Conservation (phyloP, 306 rosid genomes). For the Fagus sylvatica region DNA sequence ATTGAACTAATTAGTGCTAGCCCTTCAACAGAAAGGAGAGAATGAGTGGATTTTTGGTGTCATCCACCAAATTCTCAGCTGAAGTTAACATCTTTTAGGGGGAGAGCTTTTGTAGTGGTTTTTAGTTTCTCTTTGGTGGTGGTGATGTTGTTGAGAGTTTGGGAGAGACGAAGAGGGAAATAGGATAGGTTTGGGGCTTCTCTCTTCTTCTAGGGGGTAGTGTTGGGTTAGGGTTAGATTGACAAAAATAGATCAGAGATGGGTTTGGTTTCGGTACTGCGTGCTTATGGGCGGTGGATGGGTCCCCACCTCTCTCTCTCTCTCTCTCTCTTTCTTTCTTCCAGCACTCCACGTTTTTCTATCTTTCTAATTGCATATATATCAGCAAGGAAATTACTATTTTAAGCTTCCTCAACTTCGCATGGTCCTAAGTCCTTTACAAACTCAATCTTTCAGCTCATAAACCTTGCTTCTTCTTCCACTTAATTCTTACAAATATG, state of each 20-base stretch:
- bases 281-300: conserved; percentile 78
- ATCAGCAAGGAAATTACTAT: background rate
- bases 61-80: conserved; percentile 24
- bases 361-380: background rate
- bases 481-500: background rate
- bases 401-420: background rate
- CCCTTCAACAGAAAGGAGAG: conserved; percentile 9
- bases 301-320: conserved; percentile 52
- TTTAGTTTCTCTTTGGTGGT: background rate
- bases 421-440: background rate
- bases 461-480: background rate
- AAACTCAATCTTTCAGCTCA: background rate
- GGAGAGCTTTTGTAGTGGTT: background rate
- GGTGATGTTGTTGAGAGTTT: conserved; percentile 26
- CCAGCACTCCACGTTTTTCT: background rate
- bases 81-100: conserved; percentile 11
- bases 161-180: conserved; percentile 22
- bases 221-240: conserved; percentile 58
- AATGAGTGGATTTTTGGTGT: conserved; percentile 18
- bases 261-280: conserved; percentile 66
- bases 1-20: conserved; percentile 1
- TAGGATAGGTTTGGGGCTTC: background rate
- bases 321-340: conserved; percentile 4
- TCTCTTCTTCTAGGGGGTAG: conserved; percentile 14
- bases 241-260: conserved; percentile 44